Evolutionary conservation across 352 stramenopile genomes (phyloP).

Genomic region (Globisporangium cederbergense): DNA sequence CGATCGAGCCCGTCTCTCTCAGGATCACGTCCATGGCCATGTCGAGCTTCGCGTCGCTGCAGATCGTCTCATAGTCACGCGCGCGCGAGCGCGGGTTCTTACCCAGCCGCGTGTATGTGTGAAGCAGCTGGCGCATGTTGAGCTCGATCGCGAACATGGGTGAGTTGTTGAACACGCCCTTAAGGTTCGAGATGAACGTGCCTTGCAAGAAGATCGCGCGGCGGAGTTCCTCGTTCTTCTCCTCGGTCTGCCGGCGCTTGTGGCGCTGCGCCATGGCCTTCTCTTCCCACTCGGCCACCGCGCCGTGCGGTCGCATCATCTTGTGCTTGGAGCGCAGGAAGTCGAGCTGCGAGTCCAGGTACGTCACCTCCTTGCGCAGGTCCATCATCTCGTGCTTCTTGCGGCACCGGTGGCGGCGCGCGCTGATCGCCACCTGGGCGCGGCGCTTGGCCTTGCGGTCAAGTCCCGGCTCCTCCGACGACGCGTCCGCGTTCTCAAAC

Average conservation of each 20-base stretch:
- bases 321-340: slow-evolving; percentile 31
- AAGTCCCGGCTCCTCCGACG: background rate
- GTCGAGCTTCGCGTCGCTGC: slow-evolving; percentile 41
- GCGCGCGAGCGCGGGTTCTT: slow-evolving; percentile 28
- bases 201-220: slow-evolving; percentile 45
- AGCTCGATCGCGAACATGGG: slow-evolving; percentile 25
- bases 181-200: slow-evolving; percentile 38
- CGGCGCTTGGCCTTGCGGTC: slow-evolving; percentile 28
- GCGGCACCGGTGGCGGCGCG: slow-evolving; percentile 34
- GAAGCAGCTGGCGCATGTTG: slow-evolving; percentile 48
- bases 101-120: slow-evolving; percentile 56
- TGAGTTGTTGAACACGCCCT: slow-evolving; percentile 31
- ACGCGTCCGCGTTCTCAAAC: background rate
- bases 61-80: slow-evolving; percentile 45
- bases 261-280: slow-evolving; percentile 26
- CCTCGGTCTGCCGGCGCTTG: slow-evolving; percentile 29
- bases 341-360: slow-evolving; percentile 31
- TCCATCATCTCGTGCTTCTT: slow-evolving; percentile 50
- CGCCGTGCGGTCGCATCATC: slow-evolving; percentile 20
- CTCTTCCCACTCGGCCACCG: slow-evolving; percentile 31
- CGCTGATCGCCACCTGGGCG: slow-evolving; percentile 34
- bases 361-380: slow-evolving; percentile 30
- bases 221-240: slow-evolving; percentile 48
- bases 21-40: slow-evolving; percentile 49
- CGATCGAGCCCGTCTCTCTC: slow-evolving; percentile 38